Conservation (phyloP, 345 rosid genomes). For the Populus simonii region DNA sequence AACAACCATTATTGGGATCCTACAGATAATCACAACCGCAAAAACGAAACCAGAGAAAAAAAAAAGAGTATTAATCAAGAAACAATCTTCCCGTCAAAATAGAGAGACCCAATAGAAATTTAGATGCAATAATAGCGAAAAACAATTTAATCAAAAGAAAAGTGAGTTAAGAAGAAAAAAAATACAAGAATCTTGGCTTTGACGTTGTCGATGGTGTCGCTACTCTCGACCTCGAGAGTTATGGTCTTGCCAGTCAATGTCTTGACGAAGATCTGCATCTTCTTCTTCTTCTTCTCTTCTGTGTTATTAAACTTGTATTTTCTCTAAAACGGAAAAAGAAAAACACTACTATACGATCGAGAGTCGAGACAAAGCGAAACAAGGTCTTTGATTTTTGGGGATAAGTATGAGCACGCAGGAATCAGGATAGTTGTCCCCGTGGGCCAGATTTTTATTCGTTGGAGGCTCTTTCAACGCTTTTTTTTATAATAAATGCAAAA, state of each 20-base stretch:
- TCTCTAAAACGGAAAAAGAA: not conserved
- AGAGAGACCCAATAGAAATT: not conserved
- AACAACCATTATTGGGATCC: not conserved
- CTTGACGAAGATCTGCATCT: slow-evolving; percentile 33
- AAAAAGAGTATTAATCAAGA: not conserved
- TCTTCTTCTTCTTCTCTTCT: slow-evolving; percentile 4
- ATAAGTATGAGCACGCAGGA: too few relatives aligned
- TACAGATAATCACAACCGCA: not conserved
- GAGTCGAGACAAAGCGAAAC: not conserved
- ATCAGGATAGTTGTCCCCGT: too few relatives aligned
- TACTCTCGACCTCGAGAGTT: slow-evolving; percentile 29
- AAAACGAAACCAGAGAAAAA: not conserved
- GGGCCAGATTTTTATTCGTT: too few relatives aligned
- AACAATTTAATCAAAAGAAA: not conserved
- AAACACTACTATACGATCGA: not conserved
- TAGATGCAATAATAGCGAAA: not conserved
- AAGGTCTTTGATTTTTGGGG: too few relatives aligned
- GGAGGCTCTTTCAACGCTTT: too few relatives aligned
- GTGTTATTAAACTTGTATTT: not conserved
- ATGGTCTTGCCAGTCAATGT: slow-evolving; percentile 29
- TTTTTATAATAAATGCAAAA: too few relatives aligned
- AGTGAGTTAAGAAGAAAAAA: not conserved
- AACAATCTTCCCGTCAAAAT: not conserved
- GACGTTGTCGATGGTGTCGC: slow-evolving; percentile 29
- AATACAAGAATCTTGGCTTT: slow-evolving; percentile 29